A percentile compares a stretch with the other conserved stretches of the same genome.
These are phyloP conservation scores for Incumbomyces lentus DNA, from an alignment of 2,329 filamentous ascomycete species.

Conservation along the genomic window DNA sequence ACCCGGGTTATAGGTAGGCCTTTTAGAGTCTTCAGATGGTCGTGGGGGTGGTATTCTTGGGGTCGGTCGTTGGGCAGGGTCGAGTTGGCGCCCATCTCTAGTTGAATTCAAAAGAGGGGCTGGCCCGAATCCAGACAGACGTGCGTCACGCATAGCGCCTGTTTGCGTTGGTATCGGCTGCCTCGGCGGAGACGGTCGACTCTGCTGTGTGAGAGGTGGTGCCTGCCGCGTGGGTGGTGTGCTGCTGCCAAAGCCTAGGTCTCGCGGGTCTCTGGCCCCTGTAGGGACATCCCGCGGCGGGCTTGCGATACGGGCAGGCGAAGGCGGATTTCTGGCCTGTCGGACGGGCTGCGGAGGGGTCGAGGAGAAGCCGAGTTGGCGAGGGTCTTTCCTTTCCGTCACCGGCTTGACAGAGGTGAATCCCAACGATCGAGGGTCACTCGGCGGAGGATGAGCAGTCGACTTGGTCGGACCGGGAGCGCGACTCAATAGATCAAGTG, in stretches of 20 bases:
- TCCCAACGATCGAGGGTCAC: neutral
- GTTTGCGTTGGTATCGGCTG: neutral
- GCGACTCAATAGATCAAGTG: neutral
- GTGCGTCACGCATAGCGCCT: slow-evolving; percentile 14
- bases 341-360: slow-evolving; percentile 10
- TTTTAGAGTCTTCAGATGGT: slow-evolving; percentile 17
- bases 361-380: slow-evolving; percentile 15
- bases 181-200: slow-evolving; percentile 5
- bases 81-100: slow-evolving; percentile 34
- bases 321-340: slow-evolving; percentile 11
- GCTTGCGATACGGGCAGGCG: neutral
- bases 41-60: slow-evolving; percentile 20
- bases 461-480: neutral
- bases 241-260: slow-evolving; percentile 29
- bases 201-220: slow-evolving; percentile 20
- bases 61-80: slow-evolving; percentile 36
- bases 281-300: neutral
- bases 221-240: slow-evolving; percentile 34
- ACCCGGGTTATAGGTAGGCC: neutral
- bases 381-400: slow-evolving; percentile 12
- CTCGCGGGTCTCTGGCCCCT: slow-evolving; percentile 23
- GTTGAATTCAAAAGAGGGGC: slow-evolving; percentile 10
- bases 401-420: neutral
- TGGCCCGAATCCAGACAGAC: slow-evolving; percentile 14
- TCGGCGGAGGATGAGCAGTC: neutral